Base-by-base conservation (phyloP, 768 basidiomycete genomes). In the Termitomyces sp. region DNA sequence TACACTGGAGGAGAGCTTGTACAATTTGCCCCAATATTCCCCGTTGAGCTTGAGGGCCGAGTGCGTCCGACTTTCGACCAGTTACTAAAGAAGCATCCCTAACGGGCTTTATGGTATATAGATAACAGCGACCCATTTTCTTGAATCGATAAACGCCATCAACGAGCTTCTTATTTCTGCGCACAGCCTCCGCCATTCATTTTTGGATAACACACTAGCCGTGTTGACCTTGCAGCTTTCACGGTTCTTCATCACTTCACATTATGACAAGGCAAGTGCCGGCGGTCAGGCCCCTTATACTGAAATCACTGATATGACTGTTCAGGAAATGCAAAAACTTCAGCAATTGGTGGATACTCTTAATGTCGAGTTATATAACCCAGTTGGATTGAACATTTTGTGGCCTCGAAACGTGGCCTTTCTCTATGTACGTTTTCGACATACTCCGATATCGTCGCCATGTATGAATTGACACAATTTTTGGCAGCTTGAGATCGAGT, bases 91-190 rank as follows among this genome's bases (percentile, higher is more conserved):
- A 59, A 58, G 24, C 44, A 42, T 38, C 44, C 35, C 60, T 66
- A 36, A 66, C 50, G 33, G 32, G 20, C 57, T 60, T 36, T 48
- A 38, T 38, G 46, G 55, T 4, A 15, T 42, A 22, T 69, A 97
- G 95, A 86, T 99, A 69, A 91, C 92, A 11, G 93, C 96, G 24
- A 92, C 90, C 3, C 88, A 94, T 67, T 98, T 96, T 72, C 81
- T 91, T 48, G 89, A 92, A 73, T 91, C 93, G 35, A 89, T 98
- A 71, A 95, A 96, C 68, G 81, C 88, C 24, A 87, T 98, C 75
- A 99, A 99, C 75, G 87, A 91, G 68, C 77, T 88, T 20, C 82
- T 99, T 58, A 91, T 94, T 50, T 87, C 87, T 4, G 97, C 97
- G 2, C 86, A 97, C 71, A 92, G 92, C 65, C 76, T 91, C 58